Evolutionary conservation across 495 filamentous ascomycete species (phyloP).

Genomic region (Penicillium taxi): DNA sequence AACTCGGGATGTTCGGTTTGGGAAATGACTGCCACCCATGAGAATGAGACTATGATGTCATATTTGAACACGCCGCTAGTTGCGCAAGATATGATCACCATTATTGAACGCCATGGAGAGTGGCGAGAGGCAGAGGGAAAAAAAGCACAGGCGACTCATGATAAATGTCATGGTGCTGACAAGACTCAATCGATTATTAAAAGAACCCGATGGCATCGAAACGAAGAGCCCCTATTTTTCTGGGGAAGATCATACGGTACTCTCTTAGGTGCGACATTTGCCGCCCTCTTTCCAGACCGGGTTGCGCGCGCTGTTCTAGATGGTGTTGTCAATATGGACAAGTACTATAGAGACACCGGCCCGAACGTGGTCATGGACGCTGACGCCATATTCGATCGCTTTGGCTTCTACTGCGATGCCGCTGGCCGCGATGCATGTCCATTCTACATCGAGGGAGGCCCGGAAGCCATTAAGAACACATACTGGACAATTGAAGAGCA

Average conservation of each 20-base stretch:
- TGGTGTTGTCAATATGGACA: conserved; percentile 45
- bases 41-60: conserved; percentile 32
- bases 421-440: conserved; percentile 35
- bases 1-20: conserved; percentile 28
- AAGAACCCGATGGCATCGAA: conserved; percentile 27
- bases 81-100: conserved; percentile 43
- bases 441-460: conserved; percentile 32
- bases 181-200: conserved; percentile 16
- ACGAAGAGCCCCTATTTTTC: conserved; percentile 46
- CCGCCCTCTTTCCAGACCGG: conserved; percentile 46
- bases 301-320: conserved; percentile 44
- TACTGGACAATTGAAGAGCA: conserved; percentile 31
- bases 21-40: conserved; percentile 20
- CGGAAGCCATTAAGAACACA: conserved; percentile 31
- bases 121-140: conserved; percentile 33
- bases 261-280: conserved; percentile 51
- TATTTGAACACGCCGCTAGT: conserved; percentile 43
- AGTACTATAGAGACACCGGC: conserved; percentile 36
- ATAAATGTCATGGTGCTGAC: conserved; percentile 26
- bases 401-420: conserved; percentile 41
- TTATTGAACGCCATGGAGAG: conserved; percentile 43
- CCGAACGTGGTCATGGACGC: conserved; percentile 40
- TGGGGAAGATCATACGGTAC: conserved; percentile 68
- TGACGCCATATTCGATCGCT: conserved; percentile 39
- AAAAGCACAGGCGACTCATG: conserved; percentile 18